Base-by-base conservation (phyloP, 441 rosid genomes). In the Gossypium davidsonii region DNA sequence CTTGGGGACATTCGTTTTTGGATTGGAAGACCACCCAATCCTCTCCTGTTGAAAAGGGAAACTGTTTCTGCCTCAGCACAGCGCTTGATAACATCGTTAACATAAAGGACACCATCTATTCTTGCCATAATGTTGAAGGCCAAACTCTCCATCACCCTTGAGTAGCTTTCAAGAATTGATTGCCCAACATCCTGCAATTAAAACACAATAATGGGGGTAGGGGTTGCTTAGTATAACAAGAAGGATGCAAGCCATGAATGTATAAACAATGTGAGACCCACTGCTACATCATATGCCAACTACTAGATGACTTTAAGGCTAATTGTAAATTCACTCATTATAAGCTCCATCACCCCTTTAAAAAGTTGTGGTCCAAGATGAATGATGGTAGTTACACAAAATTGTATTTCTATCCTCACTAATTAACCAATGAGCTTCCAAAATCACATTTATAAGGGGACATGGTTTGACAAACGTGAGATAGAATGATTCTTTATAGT, bases 81-180 rank as follows among this genome's bases (percentile, higher is more conserved):
- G 78, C 78, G 80, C 74, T 82, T 90, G 57, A 72, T 79, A 17
- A 96, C 83, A 74, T 93, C 98, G 69, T 95, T 97, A 18, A 88
- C 99, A 28, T 83, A 93, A 14, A 93, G 80, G 71, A 95, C 94
- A 72, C 92, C 99, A 5, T 95, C 99, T 74, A 93, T 91, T 80
- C 98, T 95, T 12, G 99, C 98, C 78, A 84, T 91, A 31, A 93
- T 85, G 86, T 95, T 95, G 84, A 95, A 93, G 66, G 99, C 99
- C 84, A 93, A 73, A 87, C 99, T 91, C 88, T 95, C 99, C 90
- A 86, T 88, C 63, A 95, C 99, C 83, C 99, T 88, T 0, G 99
- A 91, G 87, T 95, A 95, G 84, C 99, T 91, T 81, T 93, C 98
- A 1, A 95, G 91, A 70, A 95, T 93, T 1, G 98, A 89, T 73